These are phyloP conservation scores for Didymella segeticola DNA, from an alignment of 2,329 filamentous ascomycete species.

Conservation along the genomic window DNA sequence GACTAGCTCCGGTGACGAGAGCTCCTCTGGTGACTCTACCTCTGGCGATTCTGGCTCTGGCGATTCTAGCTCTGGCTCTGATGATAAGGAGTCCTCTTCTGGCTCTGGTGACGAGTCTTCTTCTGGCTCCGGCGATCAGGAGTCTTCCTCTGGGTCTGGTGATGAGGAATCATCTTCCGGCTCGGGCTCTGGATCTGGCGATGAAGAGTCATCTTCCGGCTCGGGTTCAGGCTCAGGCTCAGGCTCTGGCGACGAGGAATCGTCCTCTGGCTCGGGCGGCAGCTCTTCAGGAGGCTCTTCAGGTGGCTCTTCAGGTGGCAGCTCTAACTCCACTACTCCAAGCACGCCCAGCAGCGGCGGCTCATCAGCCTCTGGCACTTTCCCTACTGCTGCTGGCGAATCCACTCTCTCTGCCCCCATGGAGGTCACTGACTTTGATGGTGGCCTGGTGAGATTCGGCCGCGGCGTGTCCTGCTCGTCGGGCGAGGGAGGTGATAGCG, in stretches of 20 bases:
- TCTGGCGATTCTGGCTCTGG: neutral
- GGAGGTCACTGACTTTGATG: conserved; percentile 32
- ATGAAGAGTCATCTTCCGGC: neutral
- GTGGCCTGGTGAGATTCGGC: conserved; percentile 30
- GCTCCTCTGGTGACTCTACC: neutral
- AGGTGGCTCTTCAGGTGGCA: conserved; percentile 9
- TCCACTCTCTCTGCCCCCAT: conserved; percentile 26
- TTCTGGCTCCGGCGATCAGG: neutral
- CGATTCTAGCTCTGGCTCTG: conserved; percentile 1
- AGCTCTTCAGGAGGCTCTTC: neutral
- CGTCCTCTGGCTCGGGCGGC: neutral
- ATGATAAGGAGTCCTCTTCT: neutral
- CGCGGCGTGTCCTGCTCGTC: conserved; percentile 43
- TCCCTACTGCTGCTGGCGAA: conserved; percentile 30
- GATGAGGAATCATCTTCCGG: neutral
- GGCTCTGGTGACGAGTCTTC: neutral
- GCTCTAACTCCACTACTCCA: conserved; percentile 9
- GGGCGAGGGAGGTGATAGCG: conserved; percentile 52
- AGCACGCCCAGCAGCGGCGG: conserved; percentile 14
- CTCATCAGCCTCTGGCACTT: conserved; percentile 23
- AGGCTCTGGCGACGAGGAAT: neutral
- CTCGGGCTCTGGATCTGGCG: neutral
- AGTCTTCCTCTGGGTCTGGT: neutral
- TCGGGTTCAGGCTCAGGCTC: conserved; percentile 4
- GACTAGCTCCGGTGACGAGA: neutral